Base-by-base conservation (phyloP, 768 basidiomycete genomes). In the Leucogyrophana mollusca region DNA sequence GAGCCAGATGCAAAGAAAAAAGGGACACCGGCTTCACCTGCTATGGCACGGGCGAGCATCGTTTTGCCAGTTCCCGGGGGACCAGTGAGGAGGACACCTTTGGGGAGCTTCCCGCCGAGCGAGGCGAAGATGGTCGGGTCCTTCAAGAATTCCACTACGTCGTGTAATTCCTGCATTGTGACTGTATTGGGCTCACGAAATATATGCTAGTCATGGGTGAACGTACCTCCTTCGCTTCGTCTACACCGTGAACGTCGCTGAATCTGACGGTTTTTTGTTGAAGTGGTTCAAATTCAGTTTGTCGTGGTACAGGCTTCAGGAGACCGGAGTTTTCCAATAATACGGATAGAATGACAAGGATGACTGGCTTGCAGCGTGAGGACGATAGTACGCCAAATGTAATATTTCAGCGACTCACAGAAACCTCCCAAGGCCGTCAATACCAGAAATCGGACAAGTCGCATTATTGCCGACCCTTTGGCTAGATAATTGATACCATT, bases 1-100 rank as follows among this genome's bases (percentile, higher is more conserved):
- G 91, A 91, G 9, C 95, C 96, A 25, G 90, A 92, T 27, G 95
- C 93, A 59, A 94, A 96, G 66, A 97, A 85, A 75, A 99, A 99
- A 0, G 94, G 93, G 34, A 99, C 96, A 13, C 88, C 94, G 13
- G 96, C 96, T 72, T 99, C 96, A 38, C 96, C 96, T 3, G 96
- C 96, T 5, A 97, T 87, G 8, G 96, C 96, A 49, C 95, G 76
- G 4, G 96, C 96, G n/a, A 99, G 76, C 79, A 98, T 80, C 3
- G 64, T 66, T 52, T 66, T 66, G 62, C 96, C 96, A 13, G 96
- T 98, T 52, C 95, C 92, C 23, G 92, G 91, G 18, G 87, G 83
- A 18, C 92, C 91, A n/a, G 89, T 90, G 27, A 90, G 79, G 10
- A 97, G 72, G 37, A 98, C 83, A 52, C 96, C 96, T 64, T 96